These are phyloP conservation scores for Calocybe cyanea DNA, from an alignment of 768 basidiomycete species.

Conservation along the genomic window DNA sequence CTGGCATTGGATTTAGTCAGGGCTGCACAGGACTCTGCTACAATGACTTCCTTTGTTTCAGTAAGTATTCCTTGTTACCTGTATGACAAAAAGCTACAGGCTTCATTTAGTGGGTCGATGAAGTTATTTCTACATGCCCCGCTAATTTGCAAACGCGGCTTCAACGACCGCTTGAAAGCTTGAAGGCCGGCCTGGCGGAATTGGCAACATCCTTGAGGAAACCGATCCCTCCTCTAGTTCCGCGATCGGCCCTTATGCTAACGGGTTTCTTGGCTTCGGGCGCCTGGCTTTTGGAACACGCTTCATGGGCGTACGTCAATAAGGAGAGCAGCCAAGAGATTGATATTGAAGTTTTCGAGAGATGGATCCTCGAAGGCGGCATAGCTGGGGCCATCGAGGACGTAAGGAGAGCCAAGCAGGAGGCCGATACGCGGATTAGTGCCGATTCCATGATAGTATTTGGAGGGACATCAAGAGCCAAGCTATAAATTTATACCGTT, in stretches of 20 bases:
- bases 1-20: conserved; percentile 65
- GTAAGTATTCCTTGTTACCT: conserved; percentile 32
- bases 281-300: conserved; percentile 64
- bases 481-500: conserved; percentile 15
- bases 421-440: conserved; percentile 19
- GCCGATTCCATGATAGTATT: conserved; percentile 33
- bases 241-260: conserved; percentile 56
- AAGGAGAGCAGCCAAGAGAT: conserved; percentile 27
- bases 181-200: conserved; percentile 36
- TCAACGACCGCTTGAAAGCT: conserved; percentile 23
- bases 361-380: conserved; percentile 48
- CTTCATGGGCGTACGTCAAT: conserved; percentile 48
- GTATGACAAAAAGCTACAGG: conserved; percentile 1
- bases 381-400: conserved; percentile 34
- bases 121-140: conserved; percentile 41
- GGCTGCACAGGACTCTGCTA: conserved; percentile 41
- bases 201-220: conserved; percentile 37
- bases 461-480: conserved; percentile 20
- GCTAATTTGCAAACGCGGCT: conserved; percentile 23
- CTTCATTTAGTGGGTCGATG: conserved; percentile 46
- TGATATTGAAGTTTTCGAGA: conserved; percentile 49
- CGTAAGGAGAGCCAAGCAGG: conserved; percentile 26
- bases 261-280: conserved; percentile 52
- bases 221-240: conserved; percentile 43
- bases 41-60: conserved; percentile 42